Evolutionary conservation across 352 stramenopile species (phyloP).

Genomic region (Pythium aquatile): DNA sequence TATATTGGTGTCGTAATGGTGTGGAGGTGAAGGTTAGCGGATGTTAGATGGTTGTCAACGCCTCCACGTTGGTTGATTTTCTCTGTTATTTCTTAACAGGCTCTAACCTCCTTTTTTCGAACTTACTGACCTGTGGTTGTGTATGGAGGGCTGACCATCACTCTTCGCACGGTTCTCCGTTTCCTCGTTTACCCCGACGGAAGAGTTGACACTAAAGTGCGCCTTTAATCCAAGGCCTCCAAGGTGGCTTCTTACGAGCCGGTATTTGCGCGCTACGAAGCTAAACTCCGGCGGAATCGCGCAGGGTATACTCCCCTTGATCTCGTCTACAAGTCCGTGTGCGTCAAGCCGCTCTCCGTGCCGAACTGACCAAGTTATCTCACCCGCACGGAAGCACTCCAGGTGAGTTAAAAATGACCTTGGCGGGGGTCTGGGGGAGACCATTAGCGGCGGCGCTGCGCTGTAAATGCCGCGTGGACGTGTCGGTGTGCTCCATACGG

Average conservation of each 20-base stretch:
- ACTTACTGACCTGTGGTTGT: conserved; percentile 23
- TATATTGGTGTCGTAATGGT: conserved; percentile 1
- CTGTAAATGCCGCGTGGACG: conserved; percentile 5
- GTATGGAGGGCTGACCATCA: conserved; percentile 30
- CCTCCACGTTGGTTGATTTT: neutral
- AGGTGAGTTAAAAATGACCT: conserved; percentile 21
- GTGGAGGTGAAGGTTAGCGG: conserved; percentile 3
- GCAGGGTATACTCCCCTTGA: conserved; percentile 29
- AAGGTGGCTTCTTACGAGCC: conserved; percentile 26
- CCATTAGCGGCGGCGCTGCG: conserved; percentile 6
- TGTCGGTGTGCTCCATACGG: conserved; percentile 10
- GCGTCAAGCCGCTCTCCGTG: conserved; percentile 15
- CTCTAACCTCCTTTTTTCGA: conserved; percentile 17
- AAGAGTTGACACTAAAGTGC: conserved; percentile 36
- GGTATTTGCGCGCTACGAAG: conserved; percentile 23
- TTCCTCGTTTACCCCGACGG: conserved; percentile 29
- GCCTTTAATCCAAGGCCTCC: conserved; percentile 22
- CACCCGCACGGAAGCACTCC: conserved; percentile 12
- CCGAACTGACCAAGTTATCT: conserved; percentile 20
- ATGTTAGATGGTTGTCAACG: conserved; percentile 1
- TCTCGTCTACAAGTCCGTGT: conserved; percentile 28
- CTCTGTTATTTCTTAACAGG: conserved; percentile 7
- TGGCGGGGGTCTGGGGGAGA: conserved; percentile 14
- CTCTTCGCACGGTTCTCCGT: conserved; percentile 38
- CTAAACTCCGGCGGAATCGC: conserved; percentile 13